Percentiles rank a stretch among this genome's conserved stretches.
These are phyloP conservation scores for Stachybotrys echinatus DNA, from an alignment of 2,329 filamentous ascomycete genomes.

Conservation along the genomic window DNA sequence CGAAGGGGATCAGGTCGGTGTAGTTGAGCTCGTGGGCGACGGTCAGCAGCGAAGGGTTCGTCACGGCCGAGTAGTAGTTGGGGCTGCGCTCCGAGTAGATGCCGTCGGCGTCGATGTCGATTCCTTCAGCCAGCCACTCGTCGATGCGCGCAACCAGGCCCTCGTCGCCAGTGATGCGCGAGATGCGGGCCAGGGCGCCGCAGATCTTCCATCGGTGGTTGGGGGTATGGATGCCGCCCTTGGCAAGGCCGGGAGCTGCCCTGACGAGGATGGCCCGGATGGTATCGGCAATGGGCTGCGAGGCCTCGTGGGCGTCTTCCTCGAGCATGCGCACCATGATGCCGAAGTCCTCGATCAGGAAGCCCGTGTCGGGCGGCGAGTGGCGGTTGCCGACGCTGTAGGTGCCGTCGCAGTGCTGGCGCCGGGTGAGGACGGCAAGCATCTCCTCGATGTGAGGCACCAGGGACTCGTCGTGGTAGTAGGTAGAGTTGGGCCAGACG, in stretches of 20 bases:
- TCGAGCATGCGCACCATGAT: conserved; percentile 12
- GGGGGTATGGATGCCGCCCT: conserved; percentile 12
- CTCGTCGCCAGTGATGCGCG: conserved; percentile 9
- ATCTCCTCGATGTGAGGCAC: conserved; percentile 11
- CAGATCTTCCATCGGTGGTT: conserved; percentile 14
- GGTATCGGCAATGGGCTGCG: conserved; percentile 5
- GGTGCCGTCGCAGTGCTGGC: conserved; percentile 11
- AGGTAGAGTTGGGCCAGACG: conserved; percentile 11
- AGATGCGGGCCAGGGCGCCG: conserved; percentile 11
- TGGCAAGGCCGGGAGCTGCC: conserved; percentile 8
- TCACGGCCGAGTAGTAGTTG: conserved; percentile 12
- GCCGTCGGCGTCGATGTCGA: conserved; percentile 13
- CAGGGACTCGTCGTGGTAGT: conserved; percentile 10
- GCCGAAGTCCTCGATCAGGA: conserved; percentile 13
- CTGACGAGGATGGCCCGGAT: conserved; percentile 11
- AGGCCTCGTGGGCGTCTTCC: conserved; percentile 7
- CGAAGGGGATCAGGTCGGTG: conserved; percentile 8
- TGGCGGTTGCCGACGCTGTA: conserved; percentile 12
- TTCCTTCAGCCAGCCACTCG: conserved; percentile 12
- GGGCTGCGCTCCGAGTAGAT: conserved; percentile 13
- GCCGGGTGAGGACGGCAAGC: conserved; percentile 7
- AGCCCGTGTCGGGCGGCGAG: conserved; percentile 13
- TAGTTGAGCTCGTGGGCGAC: conserved; percentile 11
- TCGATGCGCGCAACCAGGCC: conserved; percentile 8
- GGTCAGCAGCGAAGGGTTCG: conserved; percentile 11